phyloP scores from a whole-genome alignment of 331 rosid genomes.

The Pyrus hybrid region DNA sequence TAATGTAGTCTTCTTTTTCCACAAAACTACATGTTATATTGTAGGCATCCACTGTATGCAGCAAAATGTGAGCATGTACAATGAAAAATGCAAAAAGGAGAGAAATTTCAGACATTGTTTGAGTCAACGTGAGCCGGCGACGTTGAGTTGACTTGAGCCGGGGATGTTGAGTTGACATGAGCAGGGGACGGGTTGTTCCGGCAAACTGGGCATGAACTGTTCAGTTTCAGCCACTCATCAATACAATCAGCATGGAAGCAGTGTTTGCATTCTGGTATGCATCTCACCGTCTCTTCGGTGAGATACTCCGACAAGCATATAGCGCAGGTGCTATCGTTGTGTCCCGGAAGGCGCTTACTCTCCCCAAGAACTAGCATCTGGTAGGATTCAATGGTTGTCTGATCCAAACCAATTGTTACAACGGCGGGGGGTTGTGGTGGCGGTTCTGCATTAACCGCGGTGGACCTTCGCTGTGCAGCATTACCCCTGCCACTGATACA shows the following conservation, averaged over 20 bases:
- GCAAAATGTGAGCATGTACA: no score
- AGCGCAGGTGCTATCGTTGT: constrained; percentile 46
- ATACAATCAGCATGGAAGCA: constrained; percentile 77
- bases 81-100: no score
- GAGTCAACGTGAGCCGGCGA: constrained; percentile 27
- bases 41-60: neutral
- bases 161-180: no score
- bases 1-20: neutral
- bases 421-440: constrained; percentile 17
- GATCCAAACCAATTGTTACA: constrained; percentile 27
- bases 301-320: constrained; percentile 69
- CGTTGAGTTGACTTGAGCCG: neutral
- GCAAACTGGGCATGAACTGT: constrained; percentile 61
- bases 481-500: constrained; percentile 23
- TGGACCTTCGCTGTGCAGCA: constrained; percentile 15
- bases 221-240: constrained; percentile 69
- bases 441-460: constrained; percentile 5
- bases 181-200: constrained; percentile 54
- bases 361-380: constrained; percentile 65
- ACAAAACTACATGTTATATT: neutral
- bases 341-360: constrained; percentile 59
- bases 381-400: constrained; percentile 60
- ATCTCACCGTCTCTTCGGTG: constrained; percentile 51
- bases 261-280: constrained; percentile 73
- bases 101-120: no score